A percentile compares a stretch with the other conserved stretches of the same genome.
Evolutionary conservation across 495 filamentous ascomycete species (phyloP).

Genomic region (Letharia lupina): DNA sequence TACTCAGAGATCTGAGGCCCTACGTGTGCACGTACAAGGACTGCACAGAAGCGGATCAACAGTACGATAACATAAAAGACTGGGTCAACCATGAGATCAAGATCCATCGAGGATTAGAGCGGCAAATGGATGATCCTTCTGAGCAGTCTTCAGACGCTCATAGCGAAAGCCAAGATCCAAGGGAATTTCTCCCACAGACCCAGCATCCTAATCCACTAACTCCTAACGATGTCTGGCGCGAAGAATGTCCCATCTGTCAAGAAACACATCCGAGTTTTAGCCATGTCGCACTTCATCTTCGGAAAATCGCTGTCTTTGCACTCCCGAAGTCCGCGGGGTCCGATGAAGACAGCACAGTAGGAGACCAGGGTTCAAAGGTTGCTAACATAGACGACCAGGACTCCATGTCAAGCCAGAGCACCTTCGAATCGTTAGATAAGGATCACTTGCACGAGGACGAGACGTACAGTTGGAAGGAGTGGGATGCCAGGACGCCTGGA

Average conservation of each 20-base stretch:
- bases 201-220: not conserved
- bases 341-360: constrained; percentile 3
- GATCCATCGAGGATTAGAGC: not conserved
- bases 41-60: constrained; percentile 23
- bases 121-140: not conserved
- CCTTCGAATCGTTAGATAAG: not conserved
- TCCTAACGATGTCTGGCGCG: not conserved
- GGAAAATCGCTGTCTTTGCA: constrained; percentile 7
- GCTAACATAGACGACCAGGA: not conserved
- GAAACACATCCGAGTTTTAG: not conserved
- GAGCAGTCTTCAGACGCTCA: not conserved
- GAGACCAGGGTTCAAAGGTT: not conserved
- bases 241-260: constrained; percentile 7
- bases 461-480: not conserved
- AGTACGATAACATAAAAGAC: constrained; percentile 27
- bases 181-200: not conserved
- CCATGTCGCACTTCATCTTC: constrained; percentile 10
- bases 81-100: constrained; percentile 28
- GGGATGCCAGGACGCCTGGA: not conserved
- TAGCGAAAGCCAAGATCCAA: not conserved
- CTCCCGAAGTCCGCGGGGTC: not conserved
- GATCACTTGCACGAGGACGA: not conserved
- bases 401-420: not conserved
- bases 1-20: constrained; percentile 26
- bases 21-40: constrained; percentile 29